phyloP scores from a whole-genome alignment of 2,329 filamentous ascomycete species.

The Aureobasidium sp. region DNA sequence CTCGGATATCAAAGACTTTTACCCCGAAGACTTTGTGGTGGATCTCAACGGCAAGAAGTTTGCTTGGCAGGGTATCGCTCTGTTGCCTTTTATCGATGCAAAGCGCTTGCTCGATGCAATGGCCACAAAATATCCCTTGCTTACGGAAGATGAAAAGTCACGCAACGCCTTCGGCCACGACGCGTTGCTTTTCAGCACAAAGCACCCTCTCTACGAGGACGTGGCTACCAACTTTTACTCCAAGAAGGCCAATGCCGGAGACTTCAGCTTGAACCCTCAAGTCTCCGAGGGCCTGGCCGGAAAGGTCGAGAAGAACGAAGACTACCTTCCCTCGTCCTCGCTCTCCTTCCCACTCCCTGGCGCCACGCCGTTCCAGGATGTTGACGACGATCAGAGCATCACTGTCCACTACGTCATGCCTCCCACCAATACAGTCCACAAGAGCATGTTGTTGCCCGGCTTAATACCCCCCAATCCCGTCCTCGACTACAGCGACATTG shows the following conservation, averaged over 20 bases:
- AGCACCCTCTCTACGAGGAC: constrained; percentile 78
- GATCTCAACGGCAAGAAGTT: constrained; percentile 98
- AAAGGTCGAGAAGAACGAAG: constrained; percentile 70
- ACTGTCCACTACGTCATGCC: constrained; percentile 87
- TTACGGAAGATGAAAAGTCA: constrained; percentile 67
- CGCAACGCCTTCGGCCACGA: constrained; percentile 78
- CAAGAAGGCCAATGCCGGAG: constrained; percentile 65
- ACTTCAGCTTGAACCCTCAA: constrained; percentile 66
- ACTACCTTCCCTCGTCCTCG: constrained; percentile 76
- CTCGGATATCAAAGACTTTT: constrained; percentile 94
- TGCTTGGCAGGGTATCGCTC: constrained; percentile 90
- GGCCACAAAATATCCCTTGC: constrained; percentile 69
- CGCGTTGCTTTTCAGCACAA: constrained; percentile 75
- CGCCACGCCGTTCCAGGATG: constrained; percentile 55
- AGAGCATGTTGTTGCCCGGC: constrained; percentile 88
- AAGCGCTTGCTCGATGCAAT: constrained; percentile 76
- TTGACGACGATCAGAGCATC: constrained; percentile 82
- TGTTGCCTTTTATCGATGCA: constrained; percentile 95
- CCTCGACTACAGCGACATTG: constrained; percentile 69
- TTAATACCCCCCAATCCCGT: constrained; percentile 65
- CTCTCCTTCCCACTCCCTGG: constrained; percentile 72
- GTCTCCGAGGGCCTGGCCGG: constrained; percentile 74
- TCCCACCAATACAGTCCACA: constrained; percentile 64
- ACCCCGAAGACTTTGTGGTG: constrained; percentile 86
- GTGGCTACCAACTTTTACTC: constrained; percentile 83